Base-by-base conservation (phyloP, 2,329 filamentous ascomycete genomes). In the Parastagonospora avenae region DNA sequence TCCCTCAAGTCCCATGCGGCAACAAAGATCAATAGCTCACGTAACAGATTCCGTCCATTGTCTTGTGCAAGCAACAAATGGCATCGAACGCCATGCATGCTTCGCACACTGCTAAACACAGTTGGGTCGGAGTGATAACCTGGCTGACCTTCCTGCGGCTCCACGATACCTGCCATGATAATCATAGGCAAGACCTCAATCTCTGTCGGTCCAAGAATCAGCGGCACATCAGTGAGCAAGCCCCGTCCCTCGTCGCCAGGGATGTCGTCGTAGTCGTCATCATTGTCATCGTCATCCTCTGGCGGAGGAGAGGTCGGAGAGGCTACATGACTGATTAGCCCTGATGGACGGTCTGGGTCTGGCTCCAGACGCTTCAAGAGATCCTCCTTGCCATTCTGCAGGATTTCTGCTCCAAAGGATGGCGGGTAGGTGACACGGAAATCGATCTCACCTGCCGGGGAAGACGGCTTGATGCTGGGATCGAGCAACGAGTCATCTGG, bases 151-250 rank as follows among this genome's bases (percentile, higher is more conserved):
- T 89, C 90, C 52, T 85, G 81, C n/a, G 85, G 86, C 64, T 95
- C 90, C 16, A 96, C 85, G 46, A 97, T 95, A 55, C 92, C 95
- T 11, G 91, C 92, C 78, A 97, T 96, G 64, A 97, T 88, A 52
- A 97, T 95, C 92, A 97, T 96, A 48, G 96, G 93, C 46, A 97
- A 78, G 5, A 94, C 92, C 74, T 97, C 93, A 46, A 97, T 97
- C 74, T 97, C 93, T 48, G 92, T 92, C 0, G 93, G 93, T 37
- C 95, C 92, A 28, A 97, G 80, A 32, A 97, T 96, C 60, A 97
- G 89, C 28, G 93, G 93, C 10, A 97, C 91, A 71, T 97, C 93
- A 0, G 93, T 97, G 48, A 97, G 78, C 11, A 97, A 78, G 10
- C 93, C 93, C 14, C 91, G 89, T 67, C 90, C 82, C 16, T 90